Base-by-base conservation (phyloP, 495 filamentous ascomycete species). In the Wilcoxina mikolae region DNA sequence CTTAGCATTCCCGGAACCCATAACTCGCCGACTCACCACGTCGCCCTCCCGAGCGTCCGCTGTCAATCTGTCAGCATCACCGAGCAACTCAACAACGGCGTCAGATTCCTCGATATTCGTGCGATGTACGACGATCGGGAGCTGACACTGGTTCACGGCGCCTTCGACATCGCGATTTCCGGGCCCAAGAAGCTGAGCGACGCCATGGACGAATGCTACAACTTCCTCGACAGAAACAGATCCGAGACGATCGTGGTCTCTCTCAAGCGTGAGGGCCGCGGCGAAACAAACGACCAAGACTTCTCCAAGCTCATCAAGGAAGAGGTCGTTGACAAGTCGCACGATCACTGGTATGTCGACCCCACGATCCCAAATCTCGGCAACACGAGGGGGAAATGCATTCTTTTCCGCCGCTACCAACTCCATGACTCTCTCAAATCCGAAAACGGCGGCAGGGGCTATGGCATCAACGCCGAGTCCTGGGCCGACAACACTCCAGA, bases 1-100 rank as follows among this genome's bases (percentile, higher is more conserved):
- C 78, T 98, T 27, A 87, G 82, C 41, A 94, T 98, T 56, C 93
- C 91, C 1, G 91, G 91, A 53, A 96, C 91, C 0, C 91, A 98
- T 75, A 98, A 98, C 69, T 84, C 82, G 4, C 84, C 90, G 1
- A 91, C 90, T 2, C 81, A 77, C 69, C 74, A 91, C 68, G 68
- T 75, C 24, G 90, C 91, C 18, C 78, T 94, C 0, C 91, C 91
- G 4, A 91, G 86, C 0, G 91, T 98, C 11, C 84, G 91, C 52
- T 98, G 91, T 70, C 91, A 98, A 69, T 81, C 85, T 24, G 86
- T 88, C 23, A 70, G 76, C 42, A 76, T 87, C 3, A 73, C 72
- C 41, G 78, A 78, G 44, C 91, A 98, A 66, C 77, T 98, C 47
- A 70, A 82, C 46, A 93, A 94, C 69, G 91, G 91, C 31, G 81